Conservation (phyloP, 129 eudicot species). For the Calendula officinalis region DNA sequence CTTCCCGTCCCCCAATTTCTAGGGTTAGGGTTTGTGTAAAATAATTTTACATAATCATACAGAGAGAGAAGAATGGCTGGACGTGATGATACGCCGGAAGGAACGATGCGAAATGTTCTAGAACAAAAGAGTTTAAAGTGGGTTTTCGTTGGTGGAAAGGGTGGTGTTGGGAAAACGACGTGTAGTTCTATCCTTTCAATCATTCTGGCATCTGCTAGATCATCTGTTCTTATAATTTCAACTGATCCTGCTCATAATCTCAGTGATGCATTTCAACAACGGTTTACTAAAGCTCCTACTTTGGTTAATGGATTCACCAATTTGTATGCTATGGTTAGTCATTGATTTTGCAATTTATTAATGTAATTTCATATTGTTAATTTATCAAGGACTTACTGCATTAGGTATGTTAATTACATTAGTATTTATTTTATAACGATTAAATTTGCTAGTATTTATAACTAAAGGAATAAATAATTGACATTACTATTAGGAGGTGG, state of each 20-base stretch:
- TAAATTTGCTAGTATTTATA: background rate
- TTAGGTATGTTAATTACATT: background rate
- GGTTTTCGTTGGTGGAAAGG: constrained; percentile 98
- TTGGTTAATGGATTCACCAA: constrained; percentile 90
- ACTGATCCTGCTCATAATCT: constrained; percentile 98
- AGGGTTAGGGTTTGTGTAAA: constrained; percentile 19
- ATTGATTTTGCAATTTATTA: background rate
- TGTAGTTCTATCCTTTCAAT: constrained; percentile 88
- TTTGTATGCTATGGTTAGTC: constrained; percentile 87
- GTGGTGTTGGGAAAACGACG: constrained; percentile 98
- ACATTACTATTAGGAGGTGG: constrained; percentile 62
- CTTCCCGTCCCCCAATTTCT: background rate
- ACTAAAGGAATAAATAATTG: background rate
- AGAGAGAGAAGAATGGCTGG: constrained; percentile 28
- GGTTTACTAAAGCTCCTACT: constrained; percentile 79
- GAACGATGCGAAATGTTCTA: constrained; percentile 67
- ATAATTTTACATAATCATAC: background rate
- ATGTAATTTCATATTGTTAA: background rate
- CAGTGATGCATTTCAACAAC: constrained; percentile 95
- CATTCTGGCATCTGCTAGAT: constrained; percentile 59
- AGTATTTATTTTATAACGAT: too few species aligned
- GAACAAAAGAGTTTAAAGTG: constrained; percentile 78
- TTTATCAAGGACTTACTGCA: background rate
- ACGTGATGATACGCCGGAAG: constrained; percentile 59
- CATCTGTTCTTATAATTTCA: constrained; percentile 92